phyloP scores from a whole-genome alignment of 2,329 filamentous ascomycete species.

The Incumbomyces delicatus region DNA sequence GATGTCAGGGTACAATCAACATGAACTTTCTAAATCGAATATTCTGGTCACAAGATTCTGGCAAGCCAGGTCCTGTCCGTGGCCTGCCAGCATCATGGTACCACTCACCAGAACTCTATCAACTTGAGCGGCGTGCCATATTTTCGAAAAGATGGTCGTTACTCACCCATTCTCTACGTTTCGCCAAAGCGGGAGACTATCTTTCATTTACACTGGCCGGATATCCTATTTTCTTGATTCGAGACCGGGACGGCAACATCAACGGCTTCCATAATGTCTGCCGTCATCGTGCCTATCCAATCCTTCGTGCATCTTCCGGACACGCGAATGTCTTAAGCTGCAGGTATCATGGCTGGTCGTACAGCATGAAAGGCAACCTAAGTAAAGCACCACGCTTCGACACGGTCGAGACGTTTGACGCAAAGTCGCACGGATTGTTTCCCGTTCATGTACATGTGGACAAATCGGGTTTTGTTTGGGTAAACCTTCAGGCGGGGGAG shows the following conservation, averaged over 20 bases:
- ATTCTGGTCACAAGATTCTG: too few species aligned
- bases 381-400: conserved; percentile 52
- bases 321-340: conserved; percentile 35
- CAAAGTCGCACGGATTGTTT: conserved; percentile 46
- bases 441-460: conserved; percentile 17
- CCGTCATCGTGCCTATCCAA: conserved; percentile 48
- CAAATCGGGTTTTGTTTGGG: conserved; percentile 42
- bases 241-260: conserved; percentile 41
- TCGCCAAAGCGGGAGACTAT: conserved; percentile 38
- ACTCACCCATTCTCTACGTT: conserved; percentile 31
- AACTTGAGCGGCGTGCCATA: conserved; percentile 40
- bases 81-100: conserved; percentile 43
- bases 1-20: too few species aligned
- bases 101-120: conserved; percentile 38
- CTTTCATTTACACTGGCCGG: conserved; percentile 26
- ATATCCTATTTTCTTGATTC: conserved; percentile 45
- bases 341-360: conserved; percentile 52
- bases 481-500: conserved; percentile 35
- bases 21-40: too few species aligned
- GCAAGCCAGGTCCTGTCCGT: too few species aligned
- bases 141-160: conserved; percentile 42
- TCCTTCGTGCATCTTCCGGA: conserved; percentile 34
- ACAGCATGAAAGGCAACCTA: conserved; percentile 47
- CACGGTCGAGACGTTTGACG: conserved; percentile 48
- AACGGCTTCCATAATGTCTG: conserved; percentile 56